Evolutionary conservation across 2,329 filamentous ascomycete genomes (phyloP), one percentile per base, ranked within the genome.

Genomic region (Neocucurbitaria cava): DNA sequence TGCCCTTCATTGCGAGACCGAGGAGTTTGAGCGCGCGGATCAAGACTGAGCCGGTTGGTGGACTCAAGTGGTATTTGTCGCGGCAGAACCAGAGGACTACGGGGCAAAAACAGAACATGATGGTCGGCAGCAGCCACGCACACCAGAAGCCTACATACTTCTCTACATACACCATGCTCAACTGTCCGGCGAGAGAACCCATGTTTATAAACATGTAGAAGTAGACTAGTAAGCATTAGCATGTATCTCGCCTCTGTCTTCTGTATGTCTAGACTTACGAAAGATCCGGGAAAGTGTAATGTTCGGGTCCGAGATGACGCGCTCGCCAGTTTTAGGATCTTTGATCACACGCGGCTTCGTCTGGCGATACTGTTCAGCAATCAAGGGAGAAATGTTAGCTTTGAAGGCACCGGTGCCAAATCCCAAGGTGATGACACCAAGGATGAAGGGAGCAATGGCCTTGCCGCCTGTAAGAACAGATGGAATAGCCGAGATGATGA

Each of bases 71-170:
- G 77, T 92, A 92, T 61, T 69, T 82, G 66, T 86, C 86, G 66
- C 84, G 82, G 69, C 83, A 82, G 56, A 83, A 75, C 58, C 81
- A 78, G 45, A 91, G 79, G 3, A 91, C 83, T 0, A 85, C 35
- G 1, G 89, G 89, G 50, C 85, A 86, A 44, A 83, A 49, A 36
- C 85, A 79, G 78, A 90, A 89, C 68, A 90, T 76, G 50, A 81
- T 72, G 1, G 88, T 91, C 9, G 89, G 89, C 10, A 91, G 80
- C 35, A 89, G 75, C 77, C 82, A 92, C 0, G 89, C 82, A 21
- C 89, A 81, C 87, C 87, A 92, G 79, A 90, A 92, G 7, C 89
- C 89, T 43, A 91, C 82, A 57, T 90, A 90, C 70, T 89, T 88
- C 75, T 92, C 89, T 1, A 88, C 85, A 67, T 90, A 92, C 13